Base-by-base conservation (phyloP, 2,329 filamentous ascomycete species). In the Ceratocystis albifundus region DNA sequence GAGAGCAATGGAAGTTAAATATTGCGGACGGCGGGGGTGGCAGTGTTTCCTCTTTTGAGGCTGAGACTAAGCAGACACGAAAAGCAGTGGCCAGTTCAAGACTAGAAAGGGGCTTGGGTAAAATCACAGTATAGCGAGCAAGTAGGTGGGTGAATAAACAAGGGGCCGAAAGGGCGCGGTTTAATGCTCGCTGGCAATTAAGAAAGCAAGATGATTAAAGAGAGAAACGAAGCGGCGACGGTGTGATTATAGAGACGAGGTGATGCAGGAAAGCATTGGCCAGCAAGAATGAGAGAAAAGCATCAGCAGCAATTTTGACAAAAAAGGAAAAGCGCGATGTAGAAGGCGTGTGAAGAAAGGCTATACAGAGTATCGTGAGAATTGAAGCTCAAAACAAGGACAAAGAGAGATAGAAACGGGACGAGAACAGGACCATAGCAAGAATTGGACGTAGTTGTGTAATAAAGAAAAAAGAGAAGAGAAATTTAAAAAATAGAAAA, bases 201-300 rank as follows among this genome's bases (percentile, higher is more conserved):
- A 20, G 17, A 48, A 48, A 48, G 45, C 6, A 8, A 4, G 7
- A 6, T 17, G 45, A 48, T 20, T 50, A 50, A 22, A 50, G 46
- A 50, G 7, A n/a, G n/a, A 50, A 50, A 8, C n/a, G 46, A 50
- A 22, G 12, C 4, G 36, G 46, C 46, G 20, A 50, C 25, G 36
- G 36, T 41, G 36, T 50, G 46, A 50, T 50, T 50, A 22, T 50
- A 22, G 46, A 50, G 17, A 20, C 46, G n/a, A 20, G 5, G 46
- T 50, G 46, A 50, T 61, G 55, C 55, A 61, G 55, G 22, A 61
- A 32, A 61, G 22, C 28, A 30, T 61, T 30, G 55, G 30, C 55
- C 55, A 30, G 28, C 32, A 32, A 28, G 20, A 59, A 7, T 5
- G 55, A 61, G 22, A 61, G 22, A 61, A 32, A 28, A 10, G 7